Percentiles rank a stretch among this genome's conserved stretches.
phyloP scores from a whole-genome alignment of 768 basidiomycete species.

The Hemileccinum impolitum region DNA sequence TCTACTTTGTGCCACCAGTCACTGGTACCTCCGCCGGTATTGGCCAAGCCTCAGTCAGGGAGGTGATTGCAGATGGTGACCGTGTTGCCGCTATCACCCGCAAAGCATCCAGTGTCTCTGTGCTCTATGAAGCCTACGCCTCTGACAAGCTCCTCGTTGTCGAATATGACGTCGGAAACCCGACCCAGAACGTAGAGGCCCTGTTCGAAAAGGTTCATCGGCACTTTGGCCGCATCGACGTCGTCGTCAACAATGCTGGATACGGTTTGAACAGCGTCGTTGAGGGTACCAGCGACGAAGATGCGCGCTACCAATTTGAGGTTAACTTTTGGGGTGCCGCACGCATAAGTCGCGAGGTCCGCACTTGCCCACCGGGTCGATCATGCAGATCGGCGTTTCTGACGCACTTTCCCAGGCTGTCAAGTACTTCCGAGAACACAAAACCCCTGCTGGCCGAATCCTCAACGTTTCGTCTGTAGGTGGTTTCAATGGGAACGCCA shows the following conservation, averaged over 20 bases:
- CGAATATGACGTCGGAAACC: constrained; percentile 30
- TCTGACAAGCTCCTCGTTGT: constrained; percentile 25
- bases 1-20: constrained; percentile 23
- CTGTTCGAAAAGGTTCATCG: constrained; percentile 21
- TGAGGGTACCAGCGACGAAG: constrained; percentile 24
- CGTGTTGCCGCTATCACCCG: constrained; percentile 28
- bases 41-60: constrained; percentile 31
- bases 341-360: constrained; percentile 23
- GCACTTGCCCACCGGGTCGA: background rate
- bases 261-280: constrained; percentile 23
- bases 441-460: constrained; percentile 20
- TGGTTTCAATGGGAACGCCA: constrained; percentile 16
- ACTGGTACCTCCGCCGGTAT: constrained; percentile 42
- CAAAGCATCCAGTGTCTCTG: constrained; percentile 19
- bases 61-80: constrained; percentile 26
- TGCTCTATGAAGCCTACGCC: constrained; percentile 13
- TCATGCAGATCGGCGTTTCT: background rate
- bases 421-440: constrained; percentile 30
- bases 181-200: constrained; percentile 10
- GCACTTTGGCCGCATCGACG: constrained; percentile 31
- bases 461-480: constrained; percentile 20
- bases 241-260: constrained; percentile 35
- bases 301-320: constrained; percentile 28
- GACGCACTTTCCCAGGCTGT: constrained; percentile 14
- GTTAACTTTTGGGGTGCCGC: constrained; percentile 34